Evolutionary conservation across 208 protist species (phyloP), one percentile per base, ranked within the genome.

Genomic region (Trichomonas vaginalis): DNA sequence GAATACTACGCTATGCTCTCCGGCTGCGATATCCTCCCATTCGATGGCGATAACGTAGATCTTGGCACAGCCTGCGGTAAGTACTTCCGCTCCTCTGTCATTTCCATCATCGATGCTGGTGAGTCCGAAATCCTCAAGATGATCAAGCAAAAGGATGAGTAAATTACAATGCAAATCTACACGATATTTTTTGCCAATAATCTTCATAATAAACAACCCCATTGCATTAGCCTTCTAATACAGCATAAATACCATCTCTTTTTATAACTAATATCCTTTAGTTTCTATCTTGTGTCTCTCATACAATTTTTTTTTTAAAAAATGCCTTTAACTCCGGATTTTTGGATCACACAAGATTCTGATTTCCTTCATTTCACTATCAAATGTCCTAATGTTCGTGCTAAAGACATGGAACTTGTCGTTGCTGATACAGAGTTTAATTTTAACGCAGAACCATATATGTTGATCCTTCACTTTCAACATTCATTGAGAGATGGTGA

Each of bases 1-100:
- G 99, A 99, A 98, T 99, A 99, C 98, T 99, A 99, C 98, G 99
- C 99, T 97, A 99, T 99, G 97, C 98, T 99, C 96, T 98, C 98
- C 97, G 99, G 99, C 97, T 92, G 86, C 15, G 86, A 92, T 39
- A 92, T 92, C 45, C 45, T 92, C 17, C 86, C 86, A 56, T 92
- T 92, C 15, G 86, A 92, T 56, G 86, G 86, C 46, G 86, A 97
- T 97, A 98, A 98, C 98, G 98, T 99, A 95, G 99, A 99, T 97
- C 98, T 99, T 46, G 99, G 99, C 49, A 99, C 99, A 32, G 98
- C 99, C 56, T 99, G 99, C 97, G 99, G 99, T 97, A 99, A 99
- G 97, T 98, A 99, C 97, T 99, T 99, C 98, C 98, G 98, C 97
- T 98, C 98, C 70, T 98, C 98, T 95, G 98, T 98, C 61, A 96